These are phyloP conservation scores for Hansenula anomala DNA, from an alignment of 1,139 yeast species.

Conservation along the genomic window DNA sequence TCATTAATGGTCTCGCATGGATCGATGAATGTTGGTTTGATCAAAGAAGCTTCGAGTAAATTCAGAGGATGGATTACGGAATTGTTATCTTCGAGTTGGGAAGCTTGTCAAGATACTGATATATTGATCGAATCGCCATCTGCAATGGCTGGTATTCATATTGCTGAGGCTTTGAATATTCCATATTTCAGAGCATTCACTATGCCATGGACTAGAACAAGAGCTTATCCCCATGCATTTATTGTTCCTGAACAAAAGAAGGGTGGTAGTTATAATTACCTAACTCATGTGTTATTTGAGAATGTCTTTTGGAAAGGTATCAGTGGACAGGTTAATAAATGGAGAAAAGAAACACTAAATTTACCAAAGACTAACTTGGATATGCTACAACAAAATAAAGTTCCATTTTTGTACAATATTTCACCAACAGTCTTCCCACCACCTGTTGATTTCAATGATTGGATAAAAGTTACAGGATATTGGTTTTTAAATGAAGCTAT, in stretches of 20 bases:
- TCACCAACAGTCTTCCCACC: conserved; percentile 90
- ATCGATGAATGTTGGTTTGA: conserved; percentile 73
- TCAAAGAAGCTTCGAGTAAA: conserved; percentile 75
- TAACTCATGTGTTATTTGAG: conserved; percentile 91
- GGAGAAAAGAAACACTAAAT: conserved; percentile 69
- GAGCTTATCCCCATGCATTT: conserved; percentile 95
- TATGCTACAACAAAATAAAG: conserved; percentile 65
- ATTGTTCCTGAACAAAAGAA: conserved; percentile 90
- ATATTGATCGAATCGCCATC: conserved; percentile 89
- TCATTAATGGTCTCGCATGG: conserved; percentile 90
- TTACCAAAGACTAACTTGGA: conserved; percentile 68
- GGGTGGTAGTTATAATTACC: conserved; percentile 88
- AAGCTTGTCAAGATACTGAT: conserved; percentile 80
- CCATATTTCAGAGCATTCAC: conserved; percentile 95
- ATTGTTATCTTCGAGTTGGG: conserved; percentile 68
- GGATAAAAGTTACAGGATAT: conserved; percentile 93
- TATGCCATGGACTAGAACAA: conserved; percentile 97
- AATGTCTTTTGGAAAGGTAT: conserved; percentile 93
- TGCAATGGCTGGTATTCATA: conserved; percentile 92
- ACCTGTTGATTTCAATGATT: conserved; percentile 87
- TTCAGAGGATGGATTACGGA: conserved; percentile 81
- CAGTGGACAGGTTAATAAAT: conserved; percentile 78
- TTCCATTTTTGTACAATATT: conserved; percentile 86
- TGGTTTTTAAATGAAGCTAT: conserved; percentile 83
- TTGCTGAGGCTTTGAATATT: conserved; percentile 85